Evolutionary conservation across 2,329 filamentous ascomycete species (phyloP).

Genomic region (Truncatella angustata): DNA sequence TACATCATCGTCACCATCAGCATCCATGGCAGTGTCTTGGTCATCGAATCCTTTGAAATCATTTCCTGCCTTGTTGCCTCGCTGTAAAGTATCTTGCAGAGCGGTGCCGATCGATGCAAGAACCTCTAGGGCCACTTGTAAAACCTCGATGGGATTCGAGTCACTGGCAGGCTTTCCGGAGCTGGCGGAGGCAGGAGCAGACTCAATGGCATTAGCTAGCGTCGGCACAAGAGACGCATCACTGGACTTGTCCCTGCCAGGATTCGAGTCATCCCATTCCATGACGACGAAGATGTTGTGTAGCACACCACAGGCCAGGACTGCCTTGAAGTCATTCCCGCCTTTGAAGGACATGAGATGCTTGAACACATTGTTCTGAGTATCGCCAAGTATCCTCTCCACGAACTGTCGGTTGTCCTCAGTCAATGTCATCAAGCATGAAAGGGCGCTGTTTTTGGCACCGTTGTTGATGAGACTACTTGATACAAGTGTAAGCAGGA

Average conservation of each 20-base stretch:
- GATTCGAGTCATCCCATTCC: conserved; percentile 50
- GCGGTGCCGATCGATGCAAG: conserved; percentile 63
- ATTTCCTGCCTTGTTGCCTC: conserved; percentile 31
- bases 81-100: conserved; percentile 50
- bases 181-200: conserved; percentile 25
- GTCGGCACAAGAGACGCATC: conserved; percentile 50
- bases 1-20: conserved; percentile 30
- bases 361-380: conserved; percentile 45
- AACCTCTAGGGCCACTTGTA: conserved; percentile 59
- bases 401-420: conserved; percentile 58
- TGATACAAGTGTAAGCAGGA: conserved; percentile 54
- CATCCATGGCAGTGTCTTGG: conserved; percentile 34
- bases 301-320: conserved; percentile 59
- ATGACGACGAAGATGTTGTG: conserved; percentile 60
- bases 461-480: conserved; percentile 37
- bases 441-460: conserved; percentile 47
- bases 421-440: conserved; percentile 55
- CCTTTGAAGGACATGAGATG: conserved; percentile 48
- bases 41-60: conserved; percentile 38
- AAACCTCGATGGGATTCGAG: conserved; percentile 42
- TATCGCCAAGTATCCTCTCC: conserved; percentile 51
- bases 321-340: conserved; percentile 44
- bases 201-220: conserved; percentile 38
- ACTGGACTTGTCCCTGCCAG: conserved; percentile 45
- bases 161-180: conserved; percentile 33